Base-by-base conservation (phyloP, 2,329 filamentous ascomycete species). In the Nothomitra cinnamomea region DNA sequence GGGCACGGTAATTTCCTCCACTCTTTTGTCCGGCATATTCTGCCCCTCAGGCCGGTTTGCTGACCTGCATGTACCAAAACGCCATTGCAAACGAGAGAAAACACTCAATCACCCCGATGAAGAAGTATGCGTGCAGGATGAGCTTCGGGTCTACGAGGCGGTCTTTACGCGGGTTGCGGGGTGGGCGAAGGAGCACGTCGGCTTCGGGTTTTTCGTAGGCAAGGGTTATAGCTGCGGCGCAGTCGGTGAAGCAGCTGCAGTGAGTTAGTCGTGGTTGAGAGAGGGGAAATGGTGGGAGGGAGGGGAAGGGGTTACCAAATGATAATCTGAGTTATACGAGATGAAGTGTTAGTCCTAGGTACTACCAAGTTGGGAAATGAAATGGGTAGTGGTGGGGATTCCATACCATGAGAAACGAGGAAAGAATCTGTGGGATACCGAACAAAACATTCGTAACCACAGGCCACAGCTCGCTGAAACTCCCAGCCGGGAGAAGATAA, bases 241-340 rank as follows among this genome's bases (percentile, higher is more conserved):
- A 86, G 63, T 90, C 85, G 12, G 85, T 89, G 65, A 88, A 86
- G 63, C 83, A 86, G 62, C n/a, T n/a, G n/a, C n/a, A n/a, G n/a
- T n/a, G n/a, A n/a, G n/a, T n/a, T n/a, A n/a, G n/a, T n/a, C n/a
- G n/a, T n/a, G n/a, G n/a, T n/a, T n/a, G n/a, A n/a, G n/a, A n/a
- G n/a, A n/a, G n/a, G n/a, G n/a, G n/a, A n/a, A n/a, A n/a, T n/a
- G n/a, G n/a, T n/a, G n/a, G n/a, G n/a, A n/a, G n/a, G n/a, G n/a
- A n/a, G n/a, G n/a, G n/a, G n/a, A n/a, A n/a, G n/a, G n/a, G n/a
- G n/a, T n/a, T n/a, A n/a, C n/a, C 76, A 80, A 56, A 80, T 79
- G 54, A 80, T 73, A 47, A 80, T 80, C n/a, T n/a, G n/a, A n/a
- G n/a, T n/a, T n/a, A n/a, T n/a, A n/a, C n/a, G n/a, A n/a, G n/a